These are phyloP conservation scores for Knoxdaviesia proteae DNA, from an alignment of 2,329 filamentous ascomycete genomes.

Conservation along the genomic window DNA sequence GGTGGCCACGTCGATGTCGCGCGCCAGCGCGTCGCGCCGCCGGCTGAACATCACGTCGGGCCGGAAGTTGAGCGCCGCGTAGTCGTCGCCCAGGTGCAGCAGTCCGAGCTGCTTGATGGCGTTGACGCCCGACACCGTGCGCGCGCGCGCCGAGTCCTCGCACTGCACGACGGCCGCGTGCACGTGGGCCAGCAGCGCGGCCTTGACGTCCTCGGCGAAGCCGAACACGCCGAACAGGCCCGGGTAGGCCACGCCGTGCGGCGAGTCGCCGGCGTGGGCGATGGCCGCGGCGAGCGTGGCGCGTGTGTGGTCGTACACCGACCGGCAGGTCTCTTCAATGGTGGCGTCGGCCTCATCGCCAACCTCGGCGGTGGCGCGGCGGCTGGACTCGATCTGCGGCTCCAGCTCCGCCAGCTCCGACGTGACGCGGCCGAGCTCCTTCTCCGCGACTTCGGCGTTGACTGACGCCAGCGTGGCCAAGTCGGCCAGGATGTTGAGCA, in stretches of 20 bases:
- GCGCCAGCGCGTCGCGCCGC: slow-evolving; percentile 58
- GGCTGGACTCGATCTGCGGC: slow-evolving; percentile 65
- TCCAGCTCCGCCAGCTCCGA: slow-evolving; percentile 65
- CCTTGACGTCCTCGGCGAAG: slow-evolving; percentile 82
- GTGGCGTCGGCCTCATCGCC: slow-evolving; percentile 61
- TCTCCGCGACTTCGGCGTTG: slow-evolving; percentile 69
- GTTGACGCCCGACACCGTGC: slow-evolving; percentile 63
- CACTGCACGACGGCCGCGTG: slow-evolving; percentile 56
- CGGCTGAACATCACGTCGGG: slow-evolving; percentile 88
- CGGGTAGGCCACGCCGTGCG: slow-evolving; percentile 70
- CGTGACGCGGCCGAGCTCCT: slow-evolving; percentile 66
- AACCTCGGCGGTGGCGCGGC: slow-evolving; percentile 59
- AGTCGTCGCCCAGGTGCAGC: slow-evolving; percentile 72
- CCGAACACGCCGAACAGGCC: slow-evolving; percentile 70
- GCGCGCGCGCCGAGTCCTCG: slow-evolving; percentile 65
- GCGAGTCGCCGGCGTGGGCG: slow-evolving; percentile 48
- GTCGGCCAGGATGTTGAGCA: slow-evolving; percentile 82
- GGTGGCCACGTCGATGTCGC: slow-evolving; percentile 70
- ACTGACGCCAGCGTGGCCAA: slow-evolving; percentile 64
- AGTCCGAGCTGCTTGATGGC: slow-evolving; percentile 77
- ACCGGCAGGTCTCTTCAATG: slow-evolving; percentile 68
- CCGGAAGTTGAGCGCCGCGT: slow-evolving; percentile 68
- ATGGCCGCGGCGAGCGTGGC: slow-evolving; percentile 59
- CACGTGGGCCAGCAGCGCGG: slow-evolving; percentile 79
- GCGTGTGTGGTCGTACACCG: slow-evolving; percentile 71